These are phyloP conservation scores for Cercospora brassicicola DNA, from an alignment of 2,329 filamentous ascomycete species.

Conservation along the genomic window DNA sequence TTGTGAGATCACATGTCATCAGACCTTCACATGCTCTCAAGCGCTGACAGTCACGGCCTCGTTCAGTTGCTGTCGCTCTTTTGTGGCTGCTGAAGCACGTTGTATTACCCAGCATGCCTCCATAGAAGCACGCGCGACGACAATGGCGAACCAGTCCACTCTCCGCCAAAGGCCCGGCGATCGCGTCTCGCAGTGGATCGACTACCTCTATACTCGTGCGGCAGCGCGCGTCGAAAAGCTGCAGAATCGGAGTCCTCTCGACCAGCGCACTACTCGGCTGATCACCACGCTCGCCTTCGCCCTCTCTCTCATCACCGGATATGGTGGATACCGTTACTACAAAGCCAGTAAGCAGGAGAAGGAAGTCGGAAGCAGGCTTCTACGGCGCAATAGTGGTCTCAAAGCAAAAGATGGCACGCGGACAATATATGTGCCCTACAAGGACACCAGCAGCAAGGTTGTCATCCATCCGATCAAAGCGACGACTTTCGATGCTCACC, in stretches of 20 bases:
- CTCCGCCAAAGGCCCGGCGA: slow-evolving; percentile 50
- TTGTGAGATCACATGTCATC: slow-evolving; percentile 3
- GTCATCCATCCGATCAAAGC: slow-evolving; percentile 86
- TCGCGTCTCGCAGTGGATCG: slow-evolving; percentile 37
- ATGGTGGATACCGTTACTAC: slow-evolving; percentile 78
- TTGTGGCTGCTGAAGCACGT: neutral
- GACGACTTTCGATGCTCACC: slow-evolving; percentile 93
- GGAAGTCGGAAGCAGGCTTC: slow-evolving; percentile 76
- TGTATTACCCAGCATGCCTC: neutral
- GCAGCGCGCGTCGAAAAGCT: slow-evolving; percentile 51
- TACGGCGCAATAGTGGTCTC: slow-evolving; percentile 89
- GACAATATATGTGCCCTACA: slow-evolving; percentile 93
- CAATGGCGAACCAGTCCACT: slow-evolving; percentile 86
- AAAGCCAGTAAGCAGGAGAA: slow-evolving; percentile 70
- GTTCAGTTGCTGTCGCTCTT: neutral
- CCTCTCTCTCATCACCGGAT: slow-evolving; percentile 75
- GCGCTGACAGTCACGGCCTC: neutral
- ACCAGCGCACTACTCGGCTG: slow-evolving; percentile 70
- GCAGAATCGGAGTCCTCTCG: slow-evolving; percentile 53
- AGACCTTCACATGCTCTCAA: neutral
- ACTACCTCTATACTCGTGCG: slow-evolving; percentile 47
- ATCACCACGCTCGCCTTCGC: slow-evolving; percentile 74
- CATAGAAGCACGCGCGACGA: slow-evolving; percentile 5
- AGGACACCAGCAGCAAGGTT: slow-evolving; percentile 83
- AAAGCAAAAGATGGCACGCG: slow-evolving; percentile 92